These are phyloP conservation scores for Taxillus chinensis DNA, from an alignment of 164 flowering plant genomes.

Conservation along the genomic window DNA sequence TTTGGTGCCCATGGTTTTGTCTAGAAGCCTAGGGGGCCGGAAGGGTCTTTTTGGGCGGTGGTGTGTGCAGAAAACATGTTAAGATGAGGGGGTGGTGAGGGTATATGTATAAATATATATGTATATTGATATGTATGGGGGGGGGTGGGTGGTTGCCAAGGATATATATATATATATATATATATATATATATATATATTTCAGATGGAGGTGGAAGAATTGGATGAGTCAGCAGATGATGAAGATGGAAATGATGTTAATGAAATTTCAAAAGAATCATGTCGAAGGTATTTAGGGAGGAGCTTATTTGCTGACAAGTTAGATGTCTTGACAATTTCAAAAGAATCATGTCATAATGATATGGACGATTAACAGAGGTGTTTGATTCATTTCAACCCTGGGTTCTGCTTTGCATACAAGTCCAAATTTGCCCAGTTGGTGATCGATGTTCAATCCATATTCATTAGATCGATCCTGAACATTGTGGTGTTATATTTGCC, in stretches of 20 bases:
- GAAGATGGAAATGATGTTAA: constrained; percentile 25
- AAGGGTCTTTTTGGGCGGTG: constrained; percentile 36
- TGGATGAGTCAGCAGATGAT: constrained; percentile 33
- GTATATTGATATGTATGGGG: constrained; percentile 11
- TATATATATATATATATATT: constrained; percentile 80
- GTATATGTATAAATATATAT: background rate
- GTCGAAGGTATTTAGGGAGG: constrained; percentile 26
- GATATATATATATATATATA: no score
- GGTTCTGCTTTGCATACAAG: constrained; percentile 57
- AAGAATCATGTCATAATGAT: constrained; percentile 41
- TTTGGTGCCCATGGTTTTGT: constrained; percentile 56
- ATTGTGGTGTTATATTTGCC: constrained; percentile 62
- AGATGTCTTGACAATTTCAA: constrained; percentile 74
- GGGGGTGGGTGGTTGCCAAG: constrained; percentile 84
- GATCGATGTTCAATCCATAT: constrained; percentile 71
- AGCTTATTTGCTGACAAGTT: constrained; percentile 49
- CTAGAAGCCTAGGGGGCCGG: constrained; percentile 39
- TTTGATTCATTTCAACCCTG: constrained; percentile 53
- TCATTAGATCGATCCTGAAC: constrained; percentile 81
- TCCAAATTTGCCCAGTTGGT: constrained; percentile 91
- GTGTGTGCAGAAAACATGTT: constrained; percentile 84
- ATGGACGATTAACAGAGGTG: constrained; percentile 64
- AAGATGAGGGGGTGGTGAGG: constrained; percentile 55
- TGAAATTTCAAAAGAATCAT: constrained; percentile 36
- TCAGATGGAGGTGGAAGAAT: constrained; percentile 76